phyloP scores from a whole-genome alignment of 305 asterid genomes.

The Striga hermonthica region DNA sequence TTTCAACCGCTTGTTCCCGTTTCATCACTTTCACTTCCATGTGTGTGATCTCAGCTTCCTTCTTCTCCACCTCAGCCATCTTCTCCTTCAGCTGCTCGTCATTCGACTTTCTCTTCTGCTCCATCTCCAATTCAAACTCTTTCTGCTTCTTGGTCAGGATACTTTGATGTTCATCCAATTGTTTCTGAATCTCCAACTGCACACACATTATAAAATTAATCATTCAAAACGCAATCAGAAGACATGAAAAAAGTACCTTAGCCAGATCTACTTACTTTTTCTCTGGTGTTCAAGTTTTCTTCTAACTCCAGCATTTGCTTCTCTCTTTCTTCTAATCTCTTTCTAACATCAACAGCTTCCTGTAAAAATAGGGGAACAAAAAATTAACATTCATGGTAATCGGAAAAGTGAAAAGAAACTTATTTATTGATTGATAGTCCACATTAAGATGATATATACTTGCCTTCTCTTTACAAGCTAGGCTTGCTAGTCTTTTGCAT shows the following conservation, averaged over 20 bases:
- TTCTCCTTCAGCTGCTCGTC: constrained; percentile 69
- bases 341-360: constrained; percentile 64
- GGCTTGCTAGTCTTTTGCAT: constrained; percentile 49
- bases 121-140: constrained; percentile 76
- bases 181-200: constrained; percentile 86
- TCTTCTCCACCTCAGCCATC: constrained; percentile 72
- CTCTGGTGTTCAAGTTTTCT: constrained; percentile 67
- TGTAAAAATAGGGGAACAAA: constrained; percentile 35
- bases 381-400: constrained; percentile 25
- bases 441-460: constrained; percentile 26
- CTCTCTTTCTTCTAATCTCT: constrained; percentile 70
- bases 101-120: constrained; percentile 60
- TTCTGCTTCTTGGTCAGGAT: constrained; percentile 59
- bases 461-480: constrained; percentile 73
- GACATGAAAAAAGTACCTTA: constrained; percentile 9
- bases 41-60: constrained; percentile 77
- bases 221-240: constrained; percentile 24
- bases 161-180: constrained; percentile 73
- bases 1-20: constrained; percentile 85
- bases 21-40: constrained; percentile 82
- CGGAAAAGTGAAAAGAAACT: not conserved
- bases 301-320: constrained; percentile 63
- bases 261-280: constrained; percentile 51
- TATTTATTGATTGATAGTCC: constrained; percentile 3
- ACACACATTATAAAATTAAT: constrained; percentile 22